Conservation (phyloP, 2,329 filamentous ascomycete genomes). For the Ophiostoma himal-ulmi region DNA sequence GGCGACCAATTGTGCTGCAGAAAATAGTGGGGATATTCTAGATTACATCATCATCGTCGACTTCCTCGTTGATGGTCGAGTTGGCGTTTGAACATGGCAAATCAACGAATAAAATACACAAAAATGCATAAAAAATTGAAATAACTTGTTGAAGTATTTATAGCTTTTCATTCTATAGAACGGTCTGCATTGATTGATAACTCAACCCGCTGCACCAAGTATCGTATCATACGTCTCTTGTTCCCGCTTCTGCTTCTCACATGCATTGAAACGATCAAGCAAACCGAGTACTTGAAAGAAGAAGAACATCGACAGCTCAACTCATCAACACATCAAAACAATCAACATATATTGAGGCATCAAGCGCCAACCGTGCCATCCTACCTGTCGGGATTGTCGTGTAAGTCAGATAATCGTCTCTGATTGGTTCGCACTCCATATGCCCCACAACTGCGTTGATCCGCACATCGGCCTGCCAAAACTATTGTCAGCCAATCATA, state of each 20-base stretch:
- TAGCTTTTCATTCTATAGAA: no score
- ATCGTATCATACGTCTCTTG: no score
- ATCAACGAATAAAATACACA: no score
- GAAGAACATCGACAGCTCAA: no score
- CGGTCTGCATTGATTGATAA: no score
- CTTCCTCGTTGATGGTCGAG: neutral
- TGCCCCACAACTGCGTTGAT: neutral
- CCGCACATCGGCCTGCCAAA: constrained; percentile 7
- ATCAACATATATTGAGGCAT: neutral
- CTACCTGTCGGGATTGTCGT: neutral
- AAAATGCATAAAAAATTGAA: no score
- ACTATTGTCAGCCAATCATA: neutral
- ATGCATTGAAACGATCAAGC: no score
- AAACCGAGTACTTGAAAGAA: no score
- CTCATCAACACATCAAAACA: neutral
- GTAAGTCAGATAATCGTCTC: neutral
- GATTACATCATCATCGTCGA: neutral
- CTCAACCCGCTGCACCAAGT: no score
- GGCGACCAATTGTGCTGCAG: neutral
- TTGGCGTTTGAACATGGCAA: no score
- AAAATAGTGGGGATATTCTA: neutral
- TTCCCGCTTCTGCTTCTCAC: no score
- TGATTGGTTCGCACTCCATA: neutral
- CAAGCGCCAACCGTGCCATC: neutral
- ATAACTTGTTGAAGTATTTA: no score